Conservation (phyloP, 805 yeast genomes). For the Yamadazyma olivae region DNA sequence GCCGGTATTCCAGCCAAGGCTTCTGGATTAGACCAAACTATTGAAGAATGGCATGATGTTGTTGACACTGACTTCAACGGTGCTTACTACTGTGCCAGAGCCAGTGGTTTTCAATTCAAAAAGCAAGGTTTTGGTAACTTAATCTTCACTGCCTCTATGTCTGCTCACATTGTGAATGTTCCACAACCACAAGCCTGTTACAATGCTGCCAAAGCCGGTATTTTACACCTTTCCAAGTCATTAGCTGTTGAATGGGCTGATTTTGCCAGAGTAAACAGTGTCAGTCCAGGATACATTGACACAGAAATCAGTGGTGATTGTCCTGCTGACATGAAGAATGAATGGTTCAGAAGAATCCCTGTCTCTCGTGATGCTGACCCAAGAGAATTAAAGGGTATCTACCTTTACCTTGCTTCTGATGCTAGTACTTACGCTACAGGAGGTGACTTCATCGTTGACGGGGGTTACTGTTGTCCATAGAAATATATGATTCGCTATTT, state of each 20-base stretch:
- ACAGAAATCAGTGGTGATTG: constrained; percentile 56
- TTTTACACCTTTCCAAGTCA: constrained; percentile 69
- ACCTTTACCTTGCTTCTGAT: constrained; percentile 72
- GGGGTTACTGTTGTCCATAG: constrained; percentile 56
- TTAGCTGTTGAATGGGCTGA: constrained; percentile 84
- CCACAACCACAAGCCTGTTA: constrained; percentile 86
- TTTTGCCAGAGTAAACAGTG: constrained; percentile 76
- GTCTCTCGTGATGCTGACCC: constrained; percentile 59
- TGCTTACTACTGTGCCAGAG: constrained; percentile 74
- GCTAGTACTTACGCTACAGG: constrained; percentile 82
- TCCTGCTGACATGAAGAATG: constrained; percentile 29
- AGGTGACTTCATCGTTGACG: constrained; percentile 74
- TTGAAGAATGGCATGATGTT: constrained; percentile 66
- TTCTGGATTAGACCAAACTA: constrained; percentile 41
- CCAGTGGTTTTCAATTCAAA: constrained; percentile 68
- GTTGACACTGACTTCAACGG: constrained; percentile 76
- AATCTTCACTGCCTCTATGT: constrained; percentile 84
- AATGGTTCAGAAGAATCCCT: constrained; percentile 46
- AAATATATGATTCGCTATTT: no score
- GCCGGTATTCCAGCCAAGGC: constrained; percentile 47
- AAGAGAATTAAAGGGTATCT: constrained; percentile 77
- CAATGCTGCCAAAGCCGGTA: constrained; percentile 84
- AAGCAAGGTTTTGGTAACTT: constrained; percentile 73
- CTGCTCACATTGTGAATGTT: constrained; percentile 79
- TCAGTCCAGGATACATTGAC: constrained; percentile 83